Conservation (phyloP, 805 yeast genomes). For the Barnettozyma vustinii region DNA sequence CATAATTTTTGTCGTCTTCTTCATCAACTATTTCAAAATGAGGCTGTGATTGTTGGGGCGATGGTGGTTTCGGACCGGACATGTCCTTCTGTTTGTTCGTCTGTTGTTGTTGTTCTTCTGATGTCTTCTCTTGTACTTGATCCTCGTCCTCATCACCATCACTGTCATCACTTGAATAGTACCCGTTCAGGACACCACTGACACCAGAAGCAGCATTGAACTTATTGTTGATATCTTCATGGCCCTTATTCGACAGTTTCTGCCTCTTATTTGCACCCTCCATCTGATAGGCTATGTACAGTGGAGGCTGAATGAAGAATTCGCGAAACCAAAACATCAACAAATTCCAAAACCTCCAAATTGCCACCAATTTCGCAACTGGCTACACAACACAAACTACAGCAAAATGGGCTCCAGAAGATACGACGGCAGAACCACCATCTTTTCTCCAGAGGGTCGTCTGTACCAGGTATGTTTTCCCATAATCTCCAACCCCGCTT, state of each 20-base stretch:
- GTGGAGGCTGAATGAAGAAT: too few relatives aligned
- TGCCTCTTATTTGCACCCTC: neutral
- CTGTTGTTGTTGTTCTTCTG: neutral
- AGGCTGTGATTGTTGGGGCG: slow-evolving; percentile 8
- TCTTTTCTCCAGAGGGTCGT: slow-evolving; percentile 98
- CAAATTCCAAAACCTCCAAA: neutral
- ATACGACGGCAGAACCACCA: slow-evolving; percentile 98
- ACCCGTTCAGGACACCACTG: slow-evolving; percentile 11
- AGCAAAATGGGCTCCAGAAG: slow-evolving; percentile 76
- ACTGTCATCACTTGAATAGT: slow-evolving; percentile 20
- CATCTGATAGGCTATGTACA: neutral
- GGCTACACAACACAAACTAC: neutral
- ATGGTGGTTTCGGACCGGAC: neutral
- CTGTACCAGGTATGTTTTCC: slow-evolving; percentile 69
- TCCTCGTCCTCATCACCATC: slow-evolving; percentile 8
- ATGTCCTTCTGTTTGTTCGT: neutral
- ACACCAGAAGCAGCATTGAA: neutral
- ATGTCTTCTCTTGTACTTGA: neutral
- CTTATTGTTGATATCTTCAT: neutral
- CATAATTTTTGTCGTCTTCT: neutral
- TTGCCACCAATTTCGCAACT: slow-evolving; percentile 1
- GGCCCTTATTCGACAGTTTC: neutral
- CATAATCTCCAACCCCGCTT: neutral
- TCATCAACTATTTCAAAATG: slow-evolving; percentile 12
- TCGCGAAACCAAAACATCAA: slow-evolving; percentile 9